Conservation (phyloP, 768 basidiomycete species). For the Porpolomopsis calyptriformis region DNA sequence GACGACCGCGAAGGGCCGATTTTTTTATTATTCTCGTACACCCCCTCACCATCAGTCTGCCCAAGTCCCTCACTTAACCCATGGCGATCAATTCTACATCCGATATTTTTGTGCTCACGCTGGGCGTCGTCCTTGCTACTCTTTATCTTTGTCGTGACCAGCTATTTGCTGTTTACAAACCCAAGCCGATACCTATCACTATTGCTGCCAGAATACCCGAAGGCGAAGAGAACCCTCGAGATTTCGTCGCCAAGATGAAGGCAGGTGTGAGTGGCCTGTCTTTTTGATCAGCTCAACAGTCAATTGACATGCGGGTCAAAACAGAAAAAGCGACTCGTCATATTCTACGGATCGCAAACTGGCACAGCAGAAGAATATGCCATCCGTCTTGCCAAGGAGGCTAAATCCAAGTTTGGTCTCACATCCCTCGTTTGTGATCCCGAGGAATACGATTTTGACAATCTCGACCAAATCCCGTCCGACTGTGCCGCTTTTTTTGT, state of each 20-base stretch:
- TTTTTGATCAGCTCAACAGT: slow-evolving; percentile 2
- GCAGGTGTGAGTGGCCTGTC: slow-evolving; percentile 53
- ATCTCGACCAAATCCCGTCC: slow-evolving; percentile 82
- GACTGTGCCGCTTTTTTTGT: slow-evolving; percentile 88
- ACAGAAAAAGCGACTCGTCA: slow-evolving; percentile 93
- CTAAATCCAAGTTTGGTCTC: slow-evolving; percentile 90
- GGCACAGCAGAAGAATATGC: slow-evolving; percentile 98
- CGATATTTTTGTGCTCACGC: slow-evolving; percentile 59
- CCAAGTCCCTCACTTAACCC: no score
- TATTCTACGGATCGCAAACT: slow-evolving; percentile 98
- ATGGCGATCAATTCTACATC: slow-evolving; percentile 59
- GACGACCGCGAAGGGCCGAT: no score
- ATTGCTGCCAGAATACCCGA: slow-evolving; percentile 37
- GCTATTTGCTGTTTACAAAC: slow-evolving; percentile 58
- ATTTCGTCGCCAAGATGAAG: slow-evolving; percentile 93
- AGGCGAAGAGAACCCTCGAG: slow-evolving; percentile 79
- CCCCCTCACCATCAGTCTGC: no score
- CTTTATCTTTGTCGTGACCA: slow-evolving; percentile 79
- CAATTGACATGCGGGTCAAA: background rate
- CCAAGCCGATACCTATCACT: slow-evolving; percentile 39
- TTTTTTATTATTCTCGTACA: no score
- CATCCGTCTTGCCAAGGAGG: slow-evolving; percentile 94
- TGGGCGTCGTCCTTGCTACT: slow-evolving; percentile 68
- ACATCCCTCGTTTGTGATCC: slow-evolving; percentile 96
- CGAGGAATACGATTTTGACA: slow-evolving; percentile 98